A percentile compares a stretch with the other conserved stretches of the same genome.
These are phyloP conservation scores for Starmera dryadoides DNA, from an alignment of 805 yeast species.

Conservation along the genomic window DNA sequence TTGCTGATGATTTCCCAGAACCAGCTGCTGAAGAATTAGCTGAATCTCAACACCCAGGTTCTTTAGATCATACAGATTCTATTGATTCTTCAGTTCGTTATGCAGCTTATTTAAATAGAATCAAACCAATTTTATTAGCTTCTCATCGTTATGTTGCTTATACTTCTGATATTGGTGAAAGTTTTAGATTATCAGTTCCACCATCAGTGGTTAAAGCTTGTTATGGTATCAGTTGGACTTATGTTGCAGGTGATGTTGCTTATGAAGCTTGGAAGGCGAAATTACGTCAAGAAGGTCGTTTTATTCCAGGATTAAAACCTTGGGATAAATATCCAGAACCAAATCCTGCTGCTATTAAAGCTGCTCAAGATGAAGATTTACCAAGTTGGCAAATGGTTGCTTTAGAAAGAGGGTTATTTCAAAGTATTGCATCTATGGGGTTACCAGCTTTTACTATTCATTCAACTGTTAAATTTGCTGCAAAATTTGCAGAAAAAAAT, in stretches of 20 bases:
- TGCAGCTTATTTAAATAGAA: slow-evolving; percentile 75
- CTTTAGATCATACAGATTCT: slow-evolving; percentile 23
- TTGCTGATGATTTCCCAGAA: slow-evolving; percentile 3
- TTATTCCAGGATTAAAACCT: slow-evolving; percentile 54
- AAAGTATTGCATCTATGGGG: slow-evolving; percentile 79
- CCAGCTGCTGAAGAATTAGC: slow-evolving; percentile 1
- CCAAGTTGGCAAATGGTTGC: slow-evolving; percentile 63
- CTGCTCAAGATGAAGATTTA: slow-evolving; percentile 33
- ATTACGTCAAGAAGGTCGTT: slow-evolving; percentile 58
- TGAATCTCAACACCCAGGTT: slow-evolving; percentile 10
- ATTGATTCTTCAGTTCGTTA: slow-evolving; percentile 54
- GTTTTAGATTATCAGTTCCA: slow-evolving; percentile 76
- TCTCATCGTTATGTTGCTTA: slow-evolving; percentile 81
- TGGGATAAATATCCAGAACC: slow-evolving; percentile 49
- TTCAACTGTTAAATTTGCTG: slow-evolving; percentile 64
- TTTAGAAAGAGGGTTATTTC: slow-evolving; percentile 71
- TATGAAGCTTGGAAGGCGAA: slow-evolving; percentile 69
- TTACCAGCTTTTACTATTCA: slow-evolving; percentile 84
- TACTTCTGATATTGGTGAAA: slow-evolving; percentile 82
- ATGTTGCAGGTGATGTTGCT: slow-evolving; percentile 67
- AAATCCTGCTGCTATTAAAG: slow-evolving; percentile 25
- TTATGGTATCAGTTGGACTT: slow-evolving; percentile 71
- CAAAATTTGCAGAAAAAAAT: slow-evolving; percentile 49
- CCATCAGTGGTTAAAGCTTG: slow-evolving; percentile 58
- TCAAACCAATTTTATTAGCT: slow-evolving; percentile 63